Conservation (phyloP, 2,329 filamentous ascomycete genomes). For the Scedosporium boydii region DNA sequence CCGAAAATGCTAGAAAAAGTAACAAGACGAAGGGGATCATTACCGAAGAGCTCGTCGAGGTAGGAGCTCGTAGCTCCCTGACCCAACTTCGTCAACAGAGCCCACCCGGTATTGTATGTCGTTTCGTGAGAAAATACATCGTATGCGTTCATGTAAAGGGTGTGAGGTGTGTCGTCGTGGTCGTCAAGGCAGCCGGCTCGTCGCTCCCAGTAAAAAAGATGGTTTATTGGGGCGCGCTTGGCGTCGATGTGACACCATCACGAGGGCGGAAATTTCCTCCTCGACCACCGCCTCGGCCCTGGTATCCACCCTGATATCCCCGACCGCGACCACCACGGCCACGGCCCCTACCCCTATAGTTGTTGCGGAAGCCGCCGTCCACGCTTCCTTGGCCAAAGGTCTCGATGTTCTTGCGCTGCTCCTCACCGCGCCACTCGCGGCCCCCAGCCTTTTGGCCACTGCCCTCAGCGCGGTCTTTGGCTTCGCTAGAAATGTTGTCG, state of each 20-base stretch:
- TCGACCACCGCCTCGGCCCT: not conserved
- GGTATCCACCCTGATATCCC: conserved; percentile 24
- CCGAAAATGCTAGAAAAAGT: not conserved
- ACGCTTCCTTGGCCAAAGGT: conserved; percentile 96
- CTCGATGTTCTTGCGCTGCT: conserved; percentile 92
- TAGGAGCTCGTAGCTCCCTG: not conserved
- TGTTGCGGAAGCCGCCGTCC: conserved; percentile 65
- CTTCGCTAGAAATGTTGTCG: conserved; percentile 94
- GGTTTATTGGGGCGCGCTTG: not conserved
- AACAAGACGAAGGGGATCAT: not conserved
- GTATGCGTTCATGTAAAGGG: not conserved
- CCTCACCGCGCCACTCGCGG: conserved; percentile 82
- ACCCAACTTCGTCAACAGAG: not conserved
- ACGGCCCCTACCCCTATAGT: conserved; percentile 71
- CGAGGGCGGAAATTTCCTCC: not conserved
- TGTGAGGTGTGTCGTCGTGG: not conserved
- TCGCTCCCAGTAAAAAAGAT: not conserved
- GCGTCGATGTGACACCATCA: not conserved
- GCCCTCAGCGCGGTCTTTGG: conserved; percentile 76
- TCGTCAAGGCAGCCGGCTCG: not conserved
- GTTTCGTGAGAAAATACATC: not conserved
- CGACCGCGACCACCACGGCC: conserved; percentile 52
- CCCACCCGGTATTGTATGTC: not conserved
- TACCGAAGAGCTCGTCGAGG: not conserved
- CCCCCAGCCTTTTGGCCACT: conserved; percentile 60